Conservation (phyloP, 1,284 basidiomycete genomes). For the Boletus hoseneyae region DNA sequence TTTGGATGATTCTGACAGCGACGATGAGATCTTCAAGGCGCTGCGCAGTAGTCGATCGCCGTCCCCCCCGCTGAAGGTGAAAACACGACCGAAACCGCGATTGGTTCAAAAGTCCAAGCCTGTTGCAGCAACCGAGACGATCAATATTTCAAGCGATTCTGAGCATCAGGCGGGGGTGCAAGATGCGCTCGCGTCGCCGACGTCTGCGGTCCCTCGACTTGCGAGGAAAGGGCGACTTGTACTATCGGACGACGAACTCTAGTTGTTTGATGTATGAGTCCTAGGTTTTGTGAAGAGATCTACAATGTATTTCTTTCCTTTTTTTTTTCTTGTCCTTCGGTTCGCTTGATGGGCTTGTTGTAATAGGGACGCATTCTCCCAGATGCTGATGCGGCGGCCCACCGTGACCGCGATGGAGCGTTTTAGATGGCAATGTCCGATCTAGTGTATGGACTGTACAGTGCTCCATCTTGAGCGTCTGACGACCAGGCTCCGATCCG, state of each 20-base stretch:
- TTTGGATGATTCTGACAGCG: conserved; percentile 20
- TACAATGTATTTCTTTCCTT: conserved; percentile 1
- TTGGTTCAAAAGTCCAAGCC: conserved; percentile 20
- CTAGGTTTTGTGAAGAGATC: conserved; percentile 8
- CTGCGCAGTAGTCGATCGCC: conserved; percentile 29
- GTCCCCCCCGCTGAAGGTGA: conserved; percentile 14
- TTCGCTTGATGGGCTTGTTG: conserved; percentile 10
- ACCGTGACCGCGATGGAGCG: not conserved
- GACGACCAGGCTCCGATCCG: conserved; percentile 12
- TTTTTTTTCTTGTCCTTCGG: not conserved
- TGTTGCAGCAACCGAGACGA: conserved; percentile 5
- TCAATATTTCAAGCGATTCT: conserved; percentile 27
- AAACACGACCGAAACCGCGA: conserved; percentile 30
- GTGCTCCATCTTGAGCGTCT: not conserved
- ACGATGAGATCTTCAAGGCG: conserved; percentile 23
- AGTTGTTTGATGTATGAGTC: no score
- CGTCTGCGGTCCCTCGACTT: conserved; percentile 10
- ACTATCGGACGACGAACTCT: conserved; percentile 45
- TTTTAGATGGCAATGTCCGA: conserved; percentile 1
- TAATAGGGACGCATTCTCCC: conserved; percentile 1
- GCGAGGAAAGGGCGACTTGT: conserved; percentile 35
- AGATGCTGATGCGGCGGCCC: not conserved
- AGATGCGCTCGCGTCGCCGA: not conserved
- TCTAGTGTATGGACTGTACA: conserved; percentile 6
- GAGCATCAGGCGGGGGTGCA: conserved; percentile 11